Evolutionary conservation across 106 monocot genomes (phyloP), one percentile per base, ranked within the genome.

Genomic region (Triglochin maritima): DNA sequence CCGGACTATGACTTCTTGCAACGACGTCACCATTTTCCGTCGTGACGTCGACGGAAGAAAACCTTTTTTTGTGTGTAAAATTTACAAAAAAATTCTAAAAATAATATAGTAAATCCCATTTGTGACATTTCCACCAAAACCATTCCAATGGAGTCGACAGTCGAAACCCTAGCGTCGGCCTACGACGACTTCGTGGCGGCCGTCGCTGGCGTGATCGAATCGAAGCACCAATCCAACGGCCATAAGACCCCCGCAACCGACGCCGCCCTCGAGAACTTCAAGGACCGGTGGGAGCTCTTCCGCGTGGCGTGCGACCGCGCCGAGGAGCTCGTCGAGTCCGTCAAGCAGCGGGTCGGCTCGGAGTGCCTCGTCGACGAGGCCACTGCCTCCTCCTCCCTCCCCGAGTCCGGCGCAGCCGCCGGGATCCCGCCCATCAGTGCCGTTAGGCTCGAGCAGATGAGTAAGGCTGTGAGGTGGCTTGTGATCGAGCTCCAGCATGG

Each of bases 401-500:
- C 52, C n/a, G 47, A 60, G 43, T 12, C 68, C 7, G 66, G 51
- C 4, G 59, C 45, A 64, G 56, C 11, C 42, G 72, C 10, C 56
- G 70, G 11, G 81, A 87, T 95, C 47, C 90, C 84, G 7, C 95
- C 90, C 4, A 95, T 95, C 74, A 90, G 95, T 66, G 95, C 95
- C 46, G 95, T 95, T 44, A 78, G 90, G 50, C 76, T 95, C 55
- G 95, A 95, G 74, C 95, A 95, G 90, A 95, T 90, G 95, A 95
- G 95, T 78, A 90, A 90, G 81, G 90, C 95, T 45, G 95, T 95
- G 3, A 73, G 95, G 50, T 90, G 90, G 95, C 90, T 90, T 50
- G 90, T 95, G n/a, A 90, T 95, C 61, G 95, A 95, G 76, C 75
- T 95, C 59, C 87, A 87, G 67, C 83, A 87, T 12, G 89, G 87